Percentiles rank a stretch among this genome's conserved stretches.
phyloP scores from a whole-genome alignment of 805 yeast species.

The Candida cerambycidarum region DNA sequence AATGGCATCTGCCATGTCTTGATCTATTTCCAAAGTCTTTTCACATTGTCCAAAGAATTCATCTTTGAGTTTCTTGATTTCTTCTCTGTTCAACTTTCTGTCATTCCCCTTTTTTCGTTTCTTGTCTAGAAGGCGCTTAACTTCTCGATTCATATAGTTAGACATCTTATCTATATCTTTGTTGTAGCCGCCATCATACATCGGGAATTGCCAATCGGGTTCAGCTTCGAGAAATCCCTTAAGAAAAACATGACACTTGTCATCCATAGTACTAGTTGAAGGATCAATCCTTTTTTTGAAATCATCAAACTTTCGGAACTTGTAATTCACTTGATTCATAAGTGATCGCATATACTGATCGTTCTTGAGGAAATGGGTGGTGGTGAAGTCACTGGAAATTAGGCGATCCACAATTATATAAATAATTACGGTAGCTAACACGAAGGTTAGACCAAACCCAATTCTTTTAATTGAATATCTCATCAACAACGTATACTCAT shows the following conservation, averaged over 20 bases:
- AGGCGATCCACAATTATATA: neutral
- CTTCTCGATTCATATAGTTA: conserved; percentile 10
- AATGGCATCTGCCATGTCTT: conserved; percentile 31
- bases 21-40: conserved; percentile 20
- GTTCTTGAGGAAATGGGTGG: conserved; percentile 12
- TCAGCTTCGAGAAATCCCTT: conserved; percentile 16
- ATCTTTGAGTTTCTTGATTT: conserved; percentile 20
- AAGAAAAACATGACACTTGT: conserved; percentile 27
- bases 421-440: neutral
- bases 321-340: conserved; percentile 27
- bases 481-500: conserved; percentile 10
- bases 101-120: conserved; percentile 2
- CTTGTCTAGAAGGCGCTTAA: neutral
- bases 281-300: conserved; percentile 12
- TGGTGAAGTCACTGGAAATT: conserved; percentile 1
- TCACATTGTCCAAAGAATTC: conserved; percentile 17
- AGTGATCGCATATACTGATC: conserved; percentile 16
- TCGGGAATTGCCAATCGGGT: conserved; percentile 25
- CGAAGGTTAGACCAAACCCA: neutral
- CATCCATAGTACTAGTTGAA: conserved; percentile 17
- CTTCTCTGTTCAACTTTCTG: conserved; percentile 4
- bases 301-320: conserved; percentile 20
- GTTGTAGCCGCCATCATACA: conserved; percentile 11
- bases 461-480: conserved; percentile 14
- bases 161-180: conserved; percentile 16